A percentile compares a stretch with the other conserved stretches of the same genome.
These are phyloP conservation scores for Cryptococcus hybrid DNA, from an alignment of 1,284 basidiomycete genomes.

Conservation along the genomic window DNA sequence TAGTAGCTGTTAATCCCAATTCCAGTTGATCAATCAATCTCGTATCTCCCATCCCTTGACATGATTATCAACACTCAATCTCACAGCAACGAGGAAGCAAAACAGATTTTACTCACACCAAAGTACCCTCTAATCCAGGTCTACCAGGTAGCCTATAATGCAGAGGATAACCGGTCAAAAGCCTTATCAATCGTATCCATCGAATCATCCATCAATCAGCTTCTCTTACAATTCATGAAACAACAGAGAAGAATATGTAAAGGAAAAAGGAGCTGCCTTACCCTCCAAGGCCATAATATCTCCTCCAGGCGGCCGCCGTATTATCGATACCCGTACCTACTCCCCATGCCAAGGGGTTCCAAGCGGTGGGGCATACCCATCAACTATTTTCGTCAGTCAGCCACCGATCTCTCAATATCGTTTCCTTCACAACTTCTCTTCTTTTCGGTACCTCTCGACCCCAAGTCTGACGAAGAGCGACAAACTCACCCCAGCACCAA, in stretches of 20 bases:
- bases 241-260: background rate
- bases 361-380: conserved; percentile 52
- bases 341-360: conserved; percentile 27
- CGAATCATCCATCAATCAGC: background rate
- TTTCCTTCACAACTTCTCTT: too few relatives aligned
- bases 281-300: conserved; percentile 37
- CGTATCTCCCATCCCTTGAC: conserved; percentile 16
- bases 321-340: conserved; percentile 34
- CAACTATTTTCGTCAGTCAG: conserved; percentile 24
- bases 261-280: conserved; percentile 6
- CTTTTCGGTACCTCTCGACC: too few relatives aligned
- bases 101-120: conserved; percentile 19
- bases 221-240: background rate
- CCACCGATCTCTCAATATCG: background rate
- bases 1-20: too few relatives aligned
- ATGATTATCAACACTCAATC: background rate
- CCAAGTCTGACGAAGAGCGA: too few relatives aligned
- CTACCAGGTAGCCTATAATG: conserved; percentile 25
- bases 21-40: conserved; percentile 2
- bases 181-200: conserved; percentile 6
- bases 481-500: conserved; percentile 33
- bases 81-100: background rate
- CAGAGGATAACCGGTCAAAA: conserved; percentile 30
- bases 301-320: conserved; percentile 38
- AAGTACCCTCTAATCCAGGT: conserved; percentile 30